phyloP scores from a whole-genome alignment of 257 asterid species.

The Ilex asprella region DNA sequence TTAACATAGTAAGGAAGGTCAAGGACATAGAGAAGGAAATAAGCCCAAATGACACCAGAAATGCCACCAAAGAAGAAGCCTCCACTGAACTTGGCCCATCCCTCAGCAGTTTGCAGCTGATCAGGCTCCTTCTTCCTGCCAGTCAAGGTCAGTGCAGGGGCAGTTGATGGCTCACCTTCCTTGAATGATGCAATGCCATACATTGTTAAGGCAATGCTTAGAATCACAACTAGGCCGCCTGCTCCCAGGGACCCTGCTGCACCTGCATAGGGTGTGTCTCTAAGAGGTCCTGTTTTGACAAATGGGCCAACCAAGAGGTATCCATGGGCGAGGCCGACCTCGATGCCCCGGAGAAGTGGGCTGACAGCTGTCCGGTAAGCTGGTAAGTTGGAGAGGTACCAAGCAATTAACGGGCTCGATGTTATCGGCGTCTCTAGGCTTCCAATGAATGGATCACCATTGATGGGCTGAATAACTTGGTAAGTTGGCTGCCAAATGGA shows the following conservation, averaged over 20 bases:
- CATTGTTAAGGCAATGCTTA: conserved; percentile 63
- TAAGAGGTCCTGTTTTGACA: conserved; percentile 68
- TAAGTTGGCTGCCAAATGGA: conserved; percentile 64
- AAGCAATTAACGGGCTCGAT: conserved; percentile 89
- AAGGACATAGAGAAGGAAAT: conserved; percentile 72
- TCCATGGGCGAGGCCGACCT: conserved; percentile 91
- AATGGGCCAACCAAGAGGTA: conserved; percentile 82
- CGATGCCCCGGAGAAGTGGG: conserved; percentile 64
- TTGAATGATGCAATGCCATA: conserved; percentile 76
- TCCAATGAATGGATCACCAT: conserved; percentile 97
- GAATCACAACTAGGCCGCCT: conserved; percentile 69
- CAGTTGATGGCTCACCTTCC: conserved; percentile 73
- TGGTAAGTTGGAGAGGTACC: conserved; percentile 90
- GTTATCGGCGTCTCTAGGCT: conserved; percentile 93
- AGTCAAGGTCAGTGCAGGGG: conserved; percentile 70
- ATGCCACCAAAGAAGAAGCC: conserved; percentile 97
- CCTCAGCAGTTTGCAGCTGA: conserved; percentile 80
- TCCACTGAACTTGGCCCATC: conserved; percentile 88
- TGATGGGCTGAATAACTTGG: conserved; percentile 90
- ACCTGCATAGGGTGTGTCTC: conserved; percentile 59
- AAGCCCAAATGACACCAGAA: conserved; percentile 92
- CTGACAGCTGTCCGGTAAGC: conserved; percentile 83
- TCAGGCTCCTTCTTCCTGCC: conserved; percentile 83
- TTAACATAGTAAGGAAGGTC: conserved; percentile 86
- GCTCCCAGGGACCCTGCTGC: conserved; percentile 82